A percentile compares a stretch with the other conserved stretches of the same genome.
Conservation (phyloP, 495 filamentous ascomycete species). For the Penicillium cosmopolitanum region DNA sequence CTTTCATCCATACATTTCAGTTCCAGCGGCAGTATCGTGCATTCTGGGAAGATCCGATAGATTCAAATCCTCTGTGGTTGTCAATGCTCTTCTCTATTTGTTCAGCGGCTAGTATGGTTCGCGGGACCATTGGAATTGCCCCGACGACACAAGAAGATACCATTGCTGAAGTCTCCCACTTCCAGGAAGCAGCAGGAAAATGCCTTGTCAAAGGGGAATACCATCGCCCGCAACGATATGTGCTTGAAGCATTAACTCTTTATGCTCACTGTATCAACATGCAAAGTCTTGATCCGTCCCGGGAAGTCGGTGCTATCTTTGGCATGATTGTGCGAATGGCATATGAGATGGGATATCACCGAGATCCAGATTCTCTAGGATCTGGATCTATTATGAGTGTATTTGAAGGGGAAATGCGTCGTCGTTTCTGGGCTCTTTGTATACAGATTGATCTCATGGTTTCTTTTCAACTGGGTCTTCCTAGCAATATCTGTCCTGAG, state of each 20-base stretch:
- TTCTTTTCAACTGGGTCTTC: slow-evolving; percentile 36
- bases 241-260: slow-evolving; percentile 24
- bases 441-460: slow-evolving; percentile 31
- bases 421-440: slow-evolving; percentile 26
- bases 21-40: slow-evolving; percentile 7
- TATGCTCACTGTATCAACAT: slow-evolving; percentile 25
- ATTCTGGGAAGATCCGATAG: slow-evolving; percentile 8
- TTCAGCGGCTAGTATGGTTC: slow-evolving; percentile 1
- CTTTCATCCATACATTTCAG: slow-evolving; percentile 9
- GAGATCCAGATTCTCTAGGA: slow-evolving; percentile 21
- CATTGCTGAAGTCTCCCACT: neutral
- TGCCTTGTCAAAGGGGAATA: slow-evolving; percentile 16
- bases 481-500: slow-evolving; percentile 26
- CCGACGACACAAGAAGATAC: slow-evolving; percentile 1
- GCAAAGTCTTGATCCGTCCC: slow-evolving; percentile 18
- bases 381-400: slow-evolving; percentile 1
- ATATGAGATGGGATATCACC: slow-evolving; percentile 30
- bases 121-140: neutral
- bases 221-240: slow-evolving; percentile 16
- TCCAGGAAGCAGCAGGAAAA: slow-evolving; percentile 13
- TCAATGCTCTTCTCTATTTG: slow-evolving; percentile 13
- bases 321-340: slow-evolving; percentile 25
- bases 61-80: neutral
- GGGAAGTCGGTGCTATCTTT: slow-evolving; percentile 21
- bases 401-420: slow-evolving; percentile 33